Evolutionary conservation across 768 basidiomycete genomes (phyloP).

Genomic region (Dictyophora rubrovolvata): DNA sequence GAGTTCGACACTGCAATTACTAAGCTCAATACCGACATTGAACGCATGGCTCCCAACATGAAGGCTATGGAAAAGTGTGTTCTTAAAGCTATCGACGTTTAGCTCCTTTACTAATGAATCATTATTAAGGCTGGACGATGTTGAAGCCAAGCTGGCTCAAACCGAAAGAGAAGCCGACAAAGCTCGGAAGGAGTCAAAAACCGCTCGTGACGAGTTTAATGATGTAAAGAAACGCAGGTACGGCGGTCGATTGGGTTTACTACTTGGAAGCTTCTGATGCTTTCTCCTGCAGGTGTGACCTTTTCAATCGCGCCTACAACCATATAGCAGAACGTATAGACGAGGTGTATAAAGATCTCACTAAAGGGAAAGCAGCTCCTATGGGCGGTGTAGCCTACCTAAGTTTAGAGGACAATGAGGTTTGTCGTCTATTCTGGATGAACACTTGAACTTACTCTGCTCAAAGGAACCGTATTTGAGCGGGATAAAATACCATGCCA

Average conservation of each 20-base stretch:
- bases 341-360: conserved; percentile 93
- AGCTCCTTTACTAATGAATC: background rate
- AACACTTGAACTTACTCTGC: conserved; percentile 16
- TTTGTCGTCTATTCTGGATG: conserved; percentile 18
- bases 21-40: conserved; percentile 71
- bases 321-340: conserved; percentile 95
- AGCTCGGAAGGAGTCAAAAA: conserved; percentile 80
- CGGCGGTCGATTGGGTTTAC: conserved; percentile 11
- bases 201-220: conserved; percentile 85
- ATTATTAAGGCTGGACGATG: conserved; percentile 66
- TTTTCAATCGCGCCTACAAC: conserved; percentile 93
- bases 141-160: conserved; percentile 73
- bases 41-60: conserved; percentile 91
- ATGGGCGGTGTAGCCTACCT: conserved; percentile 97
- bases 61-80: conserved; percentile 85
- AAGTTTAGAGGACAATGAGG: conserved; percentile 91
- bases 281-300: conserved; percentile 41
- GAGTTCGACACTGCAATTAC: conserved; percentile 65
- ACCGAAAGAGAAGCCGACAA: conserved; percentile 91
- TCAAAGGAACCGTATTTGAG: conserved; percentile 68
- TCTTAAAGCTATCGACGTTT: background rate
- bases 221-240: conserved; percentile 77
- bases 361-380: conserved; percentile 87
- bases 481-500: conserved; percentile 95
- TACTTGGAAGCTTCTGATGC: background rate